Evolutionary conservation across 2,329 filamentous ascomycete genomes (phyloP).

Genomic region (Neospermospora avenae): DNA sequence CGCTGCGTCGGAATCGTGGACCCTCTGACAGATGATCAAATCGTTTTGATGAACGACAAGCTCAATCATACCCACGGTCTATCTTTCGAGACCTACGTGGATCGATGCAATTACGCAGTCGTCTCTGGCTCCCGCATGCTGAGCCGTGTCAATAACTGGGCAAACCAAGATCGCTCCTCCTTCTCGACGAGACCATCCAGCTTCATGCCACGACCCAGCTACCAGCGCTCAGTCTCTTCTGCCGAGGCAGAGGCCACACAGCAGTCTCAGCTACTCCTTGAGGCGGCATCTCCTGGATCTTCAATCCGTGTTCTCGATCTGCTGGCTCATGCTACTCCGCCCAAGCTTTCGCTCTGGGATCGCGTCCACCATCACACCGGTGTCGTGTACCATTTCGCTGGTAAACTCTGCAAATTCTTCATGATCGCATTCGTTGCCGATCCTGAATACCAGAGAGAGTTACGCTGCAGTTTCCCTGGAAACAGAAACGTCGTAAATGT

Average conservation of each 20-base stretch:
- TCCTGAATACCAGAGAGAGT: constrained; percentile 42
- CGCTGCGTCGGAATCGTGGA: constrained; percentile 44
- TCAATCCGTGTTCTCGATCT: constrained; percentile 6
- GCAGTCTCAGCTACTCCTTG: constrained; percentile 1
- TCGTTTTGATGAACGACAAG: constrained; percentile 36
- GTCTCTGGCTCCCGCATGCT: constrained; percentile 42
- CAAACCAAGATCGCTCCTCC: background rate
- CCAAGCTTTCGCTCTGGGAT: constrained; percentile 11
- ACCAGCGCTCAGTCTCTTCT: background rate
- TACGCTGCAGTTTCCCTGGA: constrained; percentile 40
- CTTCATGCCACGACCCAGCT: background rate
- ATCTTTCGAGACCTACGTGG: constrained; percentile 42
- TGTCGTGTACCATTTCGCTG: constrained; percentile 16
- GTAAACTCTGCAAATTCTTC: constrained; percentile 42
- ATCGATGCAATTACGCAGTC: constrained; percentile 47
- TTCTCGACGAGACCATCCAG: background rate
- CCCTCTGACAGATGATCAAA: constrained; percentile 39
- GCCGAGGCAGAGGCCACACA: background rate
- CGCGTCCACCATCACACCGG: constrained; percentile 5
- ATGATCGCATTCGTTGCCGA: constrained; percentile 43
- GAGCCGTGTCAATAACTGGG: constrained; percentile 9
- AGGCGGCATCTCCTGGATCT: background rate
- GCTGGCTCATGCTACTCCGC: constrained; percentile 6
- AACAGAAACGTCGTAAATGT: constrained; percentile 36
- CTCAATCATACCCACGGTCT: constrained; percentile 6